Evolutionary conservation across 768 basidiomycete species (phyloP).

Genomic region (Tricholoma matsutake): DNA sequence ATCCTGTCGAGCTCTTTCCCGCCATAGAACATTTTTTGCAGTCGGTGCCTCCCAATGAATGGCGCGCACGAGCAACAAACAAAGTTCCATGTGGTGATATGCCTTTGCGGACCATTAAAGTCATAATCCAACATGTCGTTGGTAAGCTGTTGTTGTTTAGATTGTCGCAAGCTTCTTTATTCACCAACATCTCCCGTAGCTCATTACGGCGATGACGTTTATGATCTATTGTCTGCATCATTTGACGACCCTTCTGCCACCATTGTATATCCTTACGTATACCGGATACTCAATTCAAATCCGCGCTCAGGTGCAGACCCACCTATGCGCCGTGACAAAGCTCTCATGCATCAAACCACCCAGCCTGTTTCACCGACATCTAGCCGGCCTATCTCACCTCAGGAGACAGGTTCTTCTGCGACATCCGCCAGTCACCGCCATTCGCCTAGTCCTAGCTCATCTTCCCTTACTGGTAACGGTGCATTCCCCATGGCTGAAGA

Average conservation of each 20-base stretch:
- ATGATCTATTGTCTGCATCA: constrained; percentile 84
- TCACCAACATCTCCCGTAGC: constrained; percentile 37
- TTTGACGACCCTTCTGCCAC: constrained; percentile 98
- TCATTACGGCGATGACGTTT: constrained; percentile 84
- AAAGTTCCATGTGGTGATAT: constrained; percentile 95
- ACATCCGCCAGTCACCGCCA: constrained; percentile 50
- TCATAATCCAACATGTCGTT: constrained; percentile 95
- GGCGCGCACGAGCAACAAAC: constrained; percentile 88
- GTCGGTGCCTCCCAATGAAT: constrained; percentile 92
- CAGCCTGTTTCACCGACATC: constrained; percentile 56
- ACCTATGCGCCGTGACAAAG: constrained; percentile 30
- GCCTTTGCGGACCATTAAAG: constrained; percentile 97
- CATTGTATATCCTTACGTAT: constrained; percentile 94
- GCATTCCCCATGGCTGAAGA: constrained; percentile 60
- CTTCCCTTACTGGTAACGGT: constrained; percentile 57
- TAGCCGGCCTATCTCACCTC: constrained; percentile 71
- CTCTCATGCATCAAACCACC: constrained; percentile 33
- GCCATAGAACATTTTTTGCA: constrained; percentile 94
- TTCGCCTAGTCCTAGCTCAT: constrained; percentile 64
- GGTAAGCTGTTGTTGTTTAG: constrained; percentile 51
- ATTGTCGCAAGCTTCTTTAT: not conserved
- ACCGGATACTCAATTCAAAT: constrained; percentile 80
- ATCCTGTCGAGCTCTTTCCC: constrained; percentile 85
- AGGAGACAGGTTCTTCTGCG: constrained; percentile 50
- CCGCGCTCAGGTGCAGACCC: constrained; percentile 42